Evolutionary conservation across 306 rosid species (phyloP).

Genomic region (Carpinus viminea): DNA sequence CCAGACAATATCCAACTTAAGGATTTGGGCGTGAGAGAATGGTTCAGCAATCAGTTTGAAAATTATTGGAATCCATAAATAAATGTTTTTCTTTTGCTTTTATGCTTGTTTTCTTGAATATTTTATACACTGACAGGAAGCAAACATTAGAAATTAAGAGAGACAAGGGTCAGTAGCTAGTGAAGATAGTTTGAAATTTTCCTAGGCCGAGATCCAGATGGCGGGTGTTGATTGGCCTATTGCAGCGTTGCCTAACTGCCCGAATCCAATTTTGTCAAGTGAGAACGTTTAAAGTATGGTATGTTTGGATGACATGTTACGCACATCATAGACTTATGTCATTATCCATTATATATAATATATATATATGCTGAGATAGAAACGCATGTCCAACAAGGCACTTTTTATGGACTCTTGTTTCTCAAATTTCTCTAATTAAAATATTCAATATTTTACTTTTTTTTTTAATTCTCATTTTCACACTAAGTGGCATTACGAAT

Average conservation of each 20-base stretch:
- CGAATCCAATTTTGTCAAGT: not conserved
- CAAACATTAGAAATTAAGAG: not conserved
- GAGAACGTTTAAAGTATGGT: not conserved
- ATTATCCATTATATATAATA: not conserved
- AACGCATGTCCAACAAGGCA: not conserved
- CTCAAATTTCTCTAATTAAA: not conserved
- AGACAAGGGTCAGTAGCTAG: not conserved
- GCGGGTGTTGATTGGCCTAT: not conserved
- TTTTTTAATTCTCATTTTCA: too few relatives aligned
- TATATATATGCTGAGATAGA: not conserved
- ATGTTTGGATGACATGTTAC: not conserved
- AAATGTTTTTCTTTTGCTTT: not conserved
- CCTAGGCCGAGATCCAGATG: not conserved
- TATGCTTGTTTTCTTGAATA: not conserved
- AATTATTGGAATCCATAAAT: conserved; percentile 30
- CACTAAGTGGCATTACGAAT: too few relatives aligned
- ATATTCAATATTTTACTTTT: too few relatives aligned
- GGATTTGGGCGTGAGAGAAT: conserved; percentile 77
- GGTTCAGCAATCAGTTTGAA: conserved; percentile 50
- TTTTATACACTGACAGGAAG: not conserved
- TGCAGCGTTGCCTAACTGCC: not conserved
- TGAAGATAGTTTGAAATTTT: not conserved
- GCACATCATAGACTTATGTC: not conserved
- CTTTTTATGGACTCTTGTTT: not conserved
- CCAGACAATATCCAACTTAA: conserved; percentile 65